phyloP scores from a whole-genome alignment of 345 rosid species.

The Physaria fendleri region DNA sequence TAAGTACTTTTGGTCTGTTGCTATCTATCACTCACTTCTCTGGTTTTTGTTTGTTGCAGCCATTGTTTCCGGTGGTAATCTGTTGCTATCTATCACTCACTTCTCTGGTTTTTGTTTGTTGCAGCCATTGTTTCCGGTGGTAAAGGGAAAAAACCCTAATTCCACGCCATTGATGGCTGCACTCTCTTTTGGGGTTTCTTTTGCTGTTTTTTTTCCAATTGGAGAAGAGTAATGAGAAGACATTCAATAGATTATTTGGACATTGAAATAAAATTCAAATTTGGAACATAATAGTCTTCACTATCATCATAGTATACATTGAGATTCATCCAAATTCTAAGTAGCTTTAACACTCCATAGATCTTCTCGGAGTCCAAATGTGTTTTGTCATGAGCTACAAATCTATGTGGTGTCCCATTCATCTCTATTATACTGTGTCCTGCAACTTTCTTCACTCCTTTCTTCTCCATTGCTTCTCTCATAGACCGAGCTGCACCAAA shows the following conservation, averaged over 20 bases:
- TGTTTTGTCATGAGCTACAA: slow-evolving; percentile 58
- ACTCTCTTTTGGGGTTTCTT: slow-evolving; percentile 18
- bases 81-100: too few relatives aligned
- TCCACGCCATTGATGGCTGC: slow-evolving; percentile 21
- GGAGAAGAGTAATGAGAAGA: slow-evolving; percentile 5
- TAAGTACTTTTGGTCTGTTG: background rate
- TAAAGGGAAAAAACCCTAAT: slow-evolving; percentile 44
- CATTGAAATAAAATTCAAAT: background rate
- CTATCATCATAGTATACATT: slow-evolving; percentile 11
- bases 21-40: slow-evolving; percentile 4
- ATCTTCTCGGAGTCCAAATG: slow-evolving; percentile 38
- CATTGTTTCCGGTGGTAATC: slow-evolving; percentile 95
- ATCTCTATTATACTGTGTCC: slow-evolving; percentile 62
- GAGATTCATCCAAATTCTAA: slow-evolving; percentile 39
- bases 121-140: slow-evolving; percentile 98
- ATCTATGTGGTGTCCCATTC: slow-evolving; percentile 45
- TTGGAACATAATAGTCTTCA: background rate
- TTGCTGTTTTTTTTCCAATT: slow-evolving; percentile 13
- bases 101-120: too few relatives aligned
- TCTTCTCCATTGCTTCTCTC: slow-evolving; percentile 71
- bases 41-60: slow-evolving; percentile 43
- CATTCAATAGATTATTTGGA: background rate
- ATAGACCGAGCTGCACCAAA: slow-evolving; percentile 60
- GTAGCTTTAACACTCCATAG: slow-evolving; percentile 36
- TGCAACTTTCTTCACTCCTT: slow-evolving; percentile 71